Evolutionary conservation across 768 basidiomycete species (phyloP).

Genomic region (Tulasnella sp.): DNA sequence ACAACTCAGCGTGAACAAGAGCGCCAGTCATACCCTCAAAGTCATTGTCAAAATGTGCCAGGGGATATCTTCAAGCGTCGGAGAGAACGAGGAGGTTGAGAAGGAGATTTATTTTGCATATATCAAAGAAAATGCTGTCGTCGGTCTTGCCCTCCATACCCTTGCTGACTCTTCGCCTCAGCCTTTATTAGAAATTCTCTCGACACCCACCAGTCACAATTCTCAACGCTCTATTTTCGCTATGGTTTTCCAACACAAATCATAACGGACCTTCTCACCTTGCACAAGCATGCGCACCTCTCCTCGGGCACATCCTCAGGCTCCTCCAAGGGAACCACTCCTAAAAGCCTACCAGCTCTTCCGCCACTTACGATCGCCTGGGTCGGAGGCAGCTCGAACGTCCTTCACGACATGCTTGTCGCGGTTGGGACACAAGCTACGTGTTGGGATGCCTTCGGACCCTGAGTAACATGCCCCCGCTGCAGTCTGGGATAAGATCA

Average conservation of each 20-base stretch:
- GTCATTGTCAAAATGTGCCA: too few relatives aligned
- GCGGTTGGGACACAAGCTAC: constrained; percentile 77
- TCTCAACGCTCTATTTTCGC: constrained; percentile 90
- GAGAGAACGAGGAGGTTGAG: constrained; percentile 64
- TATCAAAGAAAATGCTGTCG: neutral
- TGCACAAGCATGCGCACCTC: constrained; percentile 63
- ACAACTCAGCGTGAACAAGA: too few relatives aligned
- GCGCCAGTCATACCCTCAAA: too few relatives aligned
- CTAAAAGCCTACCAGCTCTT: constrained; percentile 41
- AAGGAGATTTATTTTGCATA: neutral
- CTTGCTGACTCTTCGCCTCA: neutral
- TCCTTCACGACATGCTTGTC: constrained; percentile 95
- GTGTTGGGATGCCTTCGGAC: constrained; percentile 91
- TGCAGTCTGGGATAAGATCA: constrained; percentile 74
- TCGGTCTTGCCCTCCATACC: neutral
- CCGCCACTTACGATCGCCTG: constrained; percentile 84
- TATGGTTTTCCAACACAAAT: constrained; percentile 98
- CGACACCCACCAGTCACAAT: constrained; percentile 88
- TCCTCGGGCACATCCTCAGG: constrained; percentile 35
- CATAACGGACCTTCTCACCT: constrained; percentile 90
- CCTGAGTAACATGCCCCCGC: constrained; percentile 76
- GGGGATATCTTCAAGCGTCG: constrained; percentile 96
- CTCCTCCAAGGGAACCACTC: neutral
- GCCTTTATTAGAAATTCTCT: constrained; percentile 65
- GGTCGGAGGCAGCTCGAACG: constrained; percentile 91